A percentile compares a stretch with the other conserved stretches of the same genome.
Conservation (phyloP, 2,329 filamentous ascomycete species). For the Cephalotrichum gorgonifer region DNA sequence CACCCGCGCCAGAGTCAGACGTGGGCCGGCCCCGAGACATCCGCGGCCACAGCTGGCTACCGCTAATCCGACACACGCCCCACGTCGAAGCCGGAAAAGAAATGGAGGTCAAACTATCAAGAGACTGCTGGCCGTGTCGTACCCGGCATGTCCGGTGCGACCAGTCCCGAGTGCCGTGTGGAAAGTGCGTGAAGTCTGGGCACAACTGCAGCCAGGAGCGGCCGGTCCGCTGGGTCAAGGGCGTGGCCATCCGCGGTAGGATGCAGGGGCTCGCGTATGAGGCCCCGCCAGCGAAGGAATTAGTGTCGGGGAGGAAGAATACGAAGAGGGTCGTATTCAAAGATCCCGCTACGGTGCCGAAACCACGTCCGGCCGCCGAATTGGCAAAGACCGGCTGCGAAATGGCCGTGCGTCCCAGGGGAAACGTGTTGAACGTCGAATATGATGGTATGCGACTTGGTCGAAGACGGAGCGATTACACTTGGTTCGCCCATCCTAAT, state of each 20-base stretch:
- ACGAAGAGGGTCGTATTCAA: background rate
- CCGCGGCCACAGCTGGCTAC: background rate
- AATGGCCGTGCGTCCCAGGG: background rate
- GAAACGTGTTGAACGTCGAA: background rate
- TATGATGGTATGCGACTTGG: background rate
- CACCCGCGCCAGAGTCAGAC: background rate
- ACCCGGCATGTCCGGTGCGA: background rate
- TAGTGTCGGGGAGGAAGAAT: background rate
- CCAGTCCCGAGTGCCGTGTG: background rate
- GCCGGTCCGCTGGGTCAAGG: background rate
- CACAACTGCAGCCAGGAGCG: background rate
- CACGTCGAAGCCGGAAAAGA: background rate
- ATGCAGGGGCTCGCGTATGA: background rate
- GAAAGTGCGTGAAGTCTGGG: background rate
- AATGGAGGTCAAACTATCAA: background rate
- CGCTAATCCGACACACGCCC: background rate
- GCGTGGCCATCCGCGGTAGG: background rate
- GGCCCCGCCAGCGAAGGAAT: background rate
- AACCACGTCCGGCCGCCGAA: background rate
- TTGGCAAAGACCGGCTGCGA: background rate
- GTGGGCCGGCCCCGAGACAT: background rate
- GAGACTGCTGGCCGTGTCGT: background rate
- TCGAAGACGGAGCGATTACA: background rate
- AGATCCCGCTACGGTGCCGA: background rate
- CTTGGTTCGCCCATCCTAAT: background rate